A percentile compares a stretch with the other conserved stretches of the same genome.
Conservation (phyloP, 2,329 filamentous ascomycete species). For the Ophiosphaerella narmari region DNA sequence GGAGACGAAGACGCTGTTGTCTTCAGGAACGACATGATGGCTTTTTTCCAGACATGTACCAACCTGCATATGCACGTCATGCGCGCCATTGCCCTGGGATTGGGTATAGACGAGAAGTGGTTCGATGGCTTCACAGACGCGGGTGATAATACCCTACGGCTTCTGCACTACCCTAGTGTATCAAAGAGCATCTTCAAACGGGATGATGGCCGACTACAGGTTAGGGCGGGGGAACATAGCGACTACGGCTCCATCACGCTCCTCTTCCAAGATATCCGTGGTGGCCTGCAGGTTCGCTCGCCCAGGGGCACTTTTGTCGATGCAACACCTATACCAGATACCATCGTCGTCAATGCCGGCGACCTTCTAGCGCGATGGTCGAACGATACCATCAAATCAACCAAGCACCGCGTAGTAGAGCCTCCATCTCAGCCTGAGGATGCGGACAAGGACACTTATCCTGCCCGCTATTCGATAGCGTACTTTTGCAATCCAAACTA, state of each 20-base stretch:
- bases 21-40: slow-evolving; percentile 74
- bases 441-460: slow-evolving; percentile 62
- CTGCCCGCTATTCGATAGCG: slow-evolving; percentile 80
- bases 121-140: slow-evolving; percentile 75
- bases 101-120: slow-evolving; percentile 71
- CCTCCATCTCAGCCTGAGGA: slow-evolving; percentile 61
- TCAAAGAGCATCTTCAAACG: slow-evolving; percentile 66
- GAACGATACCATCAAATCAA: slow-evolving; percentile 89
- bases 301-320: slow-evolving; percentile 80
- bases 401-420: slow-evolving; percentile 87
- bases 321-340: slow-evolving; percentile 78
- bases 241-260: slow-evolving; percentile 59
- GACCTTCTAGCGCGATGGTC: slow-evolving; percentile 87
- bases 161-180: slow-evolving; percentile 78
- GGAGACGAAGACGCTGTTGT: slow-evolving; percentile 58
- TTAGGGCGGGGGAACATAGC: slow-evolving; percentile 78
- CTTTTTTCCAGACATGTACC: slow-evolving; percentile 77
- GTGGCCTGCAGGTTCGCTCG: slow-evolving; percentile 66
- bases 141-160: slow-evolving; percentile 60
- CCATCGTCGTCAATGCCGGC: slow-evolving; percentile 87
- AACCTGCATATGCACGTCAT: slow-evolving; percentile 76
- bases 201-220: slow-evolving; percentile 71
- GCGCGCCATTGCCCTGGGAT: slow-evolving; percentile 81
- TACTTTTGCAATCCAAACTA: slow-evolving; percentile 93
- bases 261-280: slow-evolving; percentile 58